Percentiles rank a stretch among this genome's conserved stretches.
Conservation (phyloP, 2,329 filamentous ascomycete genomes). For the Botryotinia calthae region DNA sequence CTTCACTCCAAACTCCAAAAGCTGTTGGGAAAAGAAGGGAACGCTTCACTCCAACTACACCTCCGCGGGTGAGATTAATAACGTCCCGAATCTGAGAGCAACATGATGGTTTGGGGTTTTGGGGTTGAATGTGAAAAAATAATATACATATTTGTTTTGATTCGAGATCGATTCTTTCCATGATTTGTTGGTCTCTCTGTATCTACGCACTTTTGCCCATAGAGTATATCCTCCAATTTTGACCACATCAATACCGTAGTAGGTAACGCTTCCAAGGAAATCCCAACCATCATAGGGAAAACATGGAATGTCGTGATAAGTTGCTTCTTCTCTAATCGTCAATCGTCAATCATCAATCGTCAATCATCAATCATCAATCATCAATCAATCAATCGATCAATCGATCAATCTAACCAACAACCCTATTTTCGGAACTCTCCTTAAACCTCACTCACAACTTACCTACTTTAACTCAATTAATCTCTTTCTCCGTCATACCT, state of each 20-base stretch:
- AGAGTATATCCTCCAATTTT: constrained; percentile 6
- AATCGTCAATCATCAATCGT: too few species aligned
- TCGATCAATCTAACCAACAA: neutral
- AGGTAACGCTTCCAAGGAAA: neutral
- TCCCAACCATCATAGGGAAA: neutral
- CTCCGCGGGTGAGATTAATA: neutral
- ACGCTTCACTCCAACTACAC: neutral
- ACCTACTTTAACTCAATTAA: neutral
- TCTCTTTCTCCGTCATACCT: neutral
- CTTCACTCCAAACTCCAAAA: neutral
- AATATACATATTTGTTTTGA: too few species aligned
- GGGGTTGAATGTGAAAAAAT: neutral
- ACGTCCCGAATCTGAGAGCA: neutral
- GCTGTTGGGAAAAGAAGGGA: too few species aligned
- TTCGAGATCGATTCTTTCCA: neutral
- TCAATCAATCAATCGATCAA: neutral
- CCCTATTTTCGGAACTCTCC: constrained; percentile 2
- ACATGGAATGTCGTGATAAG: neutral
- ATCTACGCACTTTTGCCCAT: neutral
- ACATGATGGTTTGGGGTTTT: neutral
- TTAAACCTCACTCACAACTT: neutral
- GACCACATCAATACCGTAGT: neutral
- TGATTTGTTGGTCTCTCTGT: neutral
- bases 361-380: neutral
- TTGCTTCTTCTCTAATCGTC: neutral